Percentiles rank a stretch among this genome's conserved stretches.
Conservation (phyloP, 176 grass and related monocot species). For the Avena sativa region DNA sequence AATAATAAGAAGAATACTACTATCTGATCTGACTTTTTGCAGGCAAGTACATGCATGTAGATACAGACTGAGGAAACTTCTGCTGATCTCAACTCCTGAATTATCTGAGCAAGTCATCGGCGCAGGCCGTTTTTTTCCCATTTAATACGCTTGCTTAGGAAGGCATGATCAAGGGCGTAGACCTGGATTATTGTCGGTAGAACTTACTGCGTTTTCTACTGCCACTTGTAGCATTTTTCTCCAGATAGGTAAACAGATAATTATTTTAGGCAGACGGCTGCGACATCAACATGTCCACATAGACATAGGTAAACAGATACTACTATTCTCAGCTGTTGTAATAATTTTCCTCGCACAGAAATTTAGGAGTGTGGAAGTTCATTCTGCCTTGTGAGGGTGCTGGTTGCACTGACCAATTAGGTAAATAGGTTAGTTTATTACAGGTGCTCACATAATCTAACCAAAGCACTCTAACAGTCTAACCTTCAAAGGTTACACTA, state of each 20-base stretch:
- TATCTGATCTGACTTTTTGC: constrained; percentile 31
- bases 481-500: neutral
- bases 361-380: neutral
- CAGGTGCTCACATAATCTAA: too few relatives aligned
- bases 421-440: too few relatives aligned
- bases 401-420: too few relatives aligned
- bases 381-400: too few relatives aligned
- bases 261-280: neutral
- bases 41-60: neutral
- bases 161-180: neutral
- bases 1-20: neutral
- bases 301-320: neutral
- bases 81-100: neutral
- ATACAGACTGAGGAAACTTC: constrained; percentile 13
- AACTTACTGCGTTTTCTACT: neutral
- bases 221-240: neutral
- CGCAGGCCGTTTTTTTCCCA: neutral
- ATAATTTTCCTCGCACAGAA: neutral
- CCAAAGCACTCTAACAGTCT: too few relatives aligned
- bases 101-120: neutral
- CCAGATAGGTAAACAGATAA: neutral
- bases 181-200: constrained; percentile 1
- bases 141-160: neutral
- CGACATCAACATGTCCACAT: neutral
- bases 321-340: neutral